Conservation (phyloP, 2,329 filamentous ascomycete species). For the Claviceps citrina region DNA sequence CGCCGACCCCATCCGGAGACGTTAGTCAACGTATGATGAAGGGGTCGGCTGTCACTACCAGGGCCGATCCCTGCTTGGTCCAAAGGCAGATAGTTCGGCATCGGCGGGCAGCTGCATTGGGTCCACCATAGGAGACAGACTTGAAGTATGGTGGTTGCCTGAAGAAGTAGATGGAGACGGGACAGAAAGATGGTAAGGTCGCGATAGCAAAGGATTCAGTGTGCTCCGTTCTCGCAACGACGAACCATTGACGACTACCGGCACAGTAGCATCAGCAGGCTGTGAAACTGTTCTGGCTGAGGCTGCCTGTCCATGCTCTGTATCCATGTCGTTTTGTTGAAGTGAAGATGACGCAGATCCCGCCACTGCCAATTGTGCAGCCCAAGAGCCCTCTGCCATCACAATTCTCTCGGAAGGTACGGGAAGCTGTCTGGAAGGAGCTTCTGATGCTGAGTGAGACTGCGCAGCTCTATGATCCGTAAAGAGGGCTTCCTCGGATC, state of each 20-base stretch:
- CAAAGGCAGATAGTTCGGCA: not conserved
- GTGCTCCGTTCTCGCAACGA: slow-evolving; percentile 1
- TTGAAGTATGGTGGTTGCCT: not conserved
- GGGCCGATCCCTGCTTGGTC: slow-evolving; percentile 4
- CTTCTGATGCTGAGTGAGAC: not conserved
- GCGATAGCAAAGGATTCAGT: slow-evolving; percentile 1
- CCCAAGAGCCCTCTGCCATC: not conserved
- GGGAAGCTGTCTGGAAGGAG: not conserved
- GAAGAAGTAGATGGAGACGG: not conserved
- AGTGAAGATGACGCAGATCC: not conserved
- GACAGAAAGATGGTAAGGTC: not conserved
- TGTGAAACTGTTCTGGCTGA: not conserved
- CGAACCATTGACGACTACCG: slow-evolving; percentile 4
- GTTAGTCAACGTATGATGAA: not conserved
- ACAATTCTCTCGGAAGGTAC: not conserved
- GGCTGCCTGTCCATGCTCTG: not conserved
- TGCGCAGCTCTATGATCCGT: not conserved
- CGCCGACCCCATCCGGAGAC: not conserved
- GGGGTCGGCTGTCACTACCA: slow-evolving; percentile 1
- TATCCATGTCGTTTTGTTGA: not conserved
- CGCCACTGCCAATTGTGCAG: not conserved
- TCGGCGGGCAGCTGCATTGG: not conserved
- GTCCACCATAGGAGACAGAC: not conserved
- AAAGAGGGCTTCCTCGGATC: not conserved
- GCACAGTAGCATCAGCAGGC: not conserved